phyloP scores from a whole-genome alignment of 805 yeast species.

The Candida sakaeoensis region DNA sequence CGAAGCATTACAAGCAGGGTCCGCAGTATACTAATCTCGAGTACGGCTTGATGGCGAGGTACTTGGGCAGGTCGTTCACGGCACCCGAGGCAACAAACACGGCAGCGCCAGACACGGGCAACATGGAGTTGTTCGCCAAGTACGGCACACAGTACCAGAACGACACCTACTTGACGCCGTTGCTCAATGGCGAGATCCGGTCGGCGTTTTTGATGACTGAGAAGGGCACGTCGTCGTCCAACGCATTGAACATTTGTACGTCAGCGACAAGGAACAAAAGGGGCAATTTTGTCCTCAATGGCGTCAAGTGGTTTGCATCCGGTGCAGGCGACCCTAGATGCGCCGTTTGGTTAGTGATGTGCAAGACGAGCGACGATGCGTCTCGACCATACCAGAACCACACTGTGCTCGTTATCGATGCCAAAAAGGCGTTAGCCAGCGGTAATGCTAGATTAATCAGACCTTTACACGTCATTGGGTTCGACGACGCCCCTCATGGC shows the following conservation, averaged over 20 bases:
- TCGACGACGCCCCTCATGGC: constrained; percentile 72
- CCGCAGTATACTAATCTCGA: constrained; percentile 60
- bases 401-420: constrained; percentile 53
- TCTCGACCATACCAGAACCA: constrained; percentile 46
- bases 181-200: constrained; percentile 51
- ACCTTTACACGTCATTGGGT: constrained; percentile 54
- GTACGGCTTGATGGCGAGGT: constrained; percentile 62
- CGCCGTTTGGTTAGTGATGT: constrained; percentile 50
- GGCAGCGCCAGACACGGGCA: constrained; percentile 64
- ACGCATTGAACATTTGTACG: constrained; percentile 55
- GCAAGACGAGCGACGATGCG: constrained; percentile 36
- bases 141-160: constrained; percentile 37
- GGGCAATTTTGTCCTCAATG: constrained; percentile 51
- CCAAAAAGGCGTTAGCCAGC: constrained; percentile 44
- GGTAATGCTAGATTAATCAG: constrained; percentile 48
- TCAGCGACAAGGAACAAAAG: constrained; percentile 33
- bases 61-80: constrained; percentile 50
- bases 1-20: constrained; percentile 45
- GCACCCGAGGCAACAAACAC: constrained; percentile 62
- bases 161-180: constrained; percentile 48
- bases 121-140: constrained; percentile 49
- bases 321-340: constrained; percentile 70
- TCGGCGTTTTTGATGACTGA: constrained; percentile 68
- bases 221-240: constrained; percentile 55
- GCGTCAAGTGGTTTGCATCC: constrained; percentile 68